Conservation (phyloP, 2,329 filamentous ascomycete genomes). For the Aspergillus unguis region DNA sequence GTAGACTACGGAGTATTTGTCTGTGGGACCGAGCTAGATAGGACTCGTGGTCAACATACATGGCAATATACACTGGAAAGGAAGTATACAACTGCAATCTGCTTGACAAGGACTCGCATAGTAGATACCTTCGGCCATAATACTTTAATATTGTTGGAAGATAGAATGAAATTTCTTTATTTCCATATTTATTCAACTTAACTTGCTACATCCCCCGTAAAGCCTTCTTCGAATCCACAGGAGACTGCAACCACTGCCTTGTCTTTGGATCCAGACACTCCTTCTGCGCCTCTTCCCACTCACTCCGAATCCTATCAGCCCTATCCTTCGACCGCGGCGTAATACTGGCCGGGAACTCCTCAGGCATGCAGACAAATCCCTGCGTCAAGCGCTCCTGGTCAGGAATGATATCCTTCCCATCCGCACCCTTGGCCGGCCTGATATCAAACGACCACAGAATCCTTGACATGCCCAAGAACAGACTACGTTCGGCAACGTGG, state of each 20-base stretch:
- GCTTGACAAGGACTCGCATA: too few relatives aligned
- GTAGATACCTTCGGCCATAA: too few relatives aligned
- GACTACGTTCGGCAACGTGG: slow-evolving; percentile 50
- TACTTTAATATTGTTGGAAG: background rate
- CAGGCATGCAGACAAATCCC: slow-evolving; percentile 46
- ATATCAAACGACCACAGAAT: slow-evolving; percentile 51
- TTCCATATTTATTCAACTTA: background rate
- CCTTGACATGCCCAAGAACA: slow-evolving; percentile 49
- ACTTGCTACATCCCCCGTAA: background rate
- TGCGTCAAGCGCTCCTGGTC: slow-evolving; percentile 42
- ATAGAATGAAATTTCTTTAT: too few relatives aligned
- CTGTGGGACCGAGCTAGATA: background rate
- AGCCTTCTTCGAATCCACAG: background rate
- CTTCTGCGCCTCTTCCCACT: background rate
- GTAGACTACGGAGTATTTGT: background rate
- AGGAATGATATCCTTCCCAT: slow-evolving; percentile 35
- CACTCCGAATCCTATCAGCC: slow-evolving; percentile 18
- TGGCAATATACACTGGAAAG: too few relatives aligned
- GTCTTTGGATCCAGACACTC: background rate
- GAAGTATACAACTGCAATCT: too few relatives aligned
- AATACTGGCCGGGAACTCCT: slow-evolving; percentile 37
- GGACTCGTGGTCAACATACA: too few relatives aligned
- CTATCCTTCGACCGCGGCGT: slow-evolving; percentile 32
- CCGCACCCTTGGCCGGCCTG: slow-evolving; percentile 23
- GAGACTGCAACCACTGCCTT: background rate